A percentile compares a stretch with the other conserved stretches of the same genome.
These are phyloP conservation scores for Pezicula carpinea DNA, from an alignment of 2,329 filamentous ascomycete genomes.

Conservation along the genomic window DNA sequence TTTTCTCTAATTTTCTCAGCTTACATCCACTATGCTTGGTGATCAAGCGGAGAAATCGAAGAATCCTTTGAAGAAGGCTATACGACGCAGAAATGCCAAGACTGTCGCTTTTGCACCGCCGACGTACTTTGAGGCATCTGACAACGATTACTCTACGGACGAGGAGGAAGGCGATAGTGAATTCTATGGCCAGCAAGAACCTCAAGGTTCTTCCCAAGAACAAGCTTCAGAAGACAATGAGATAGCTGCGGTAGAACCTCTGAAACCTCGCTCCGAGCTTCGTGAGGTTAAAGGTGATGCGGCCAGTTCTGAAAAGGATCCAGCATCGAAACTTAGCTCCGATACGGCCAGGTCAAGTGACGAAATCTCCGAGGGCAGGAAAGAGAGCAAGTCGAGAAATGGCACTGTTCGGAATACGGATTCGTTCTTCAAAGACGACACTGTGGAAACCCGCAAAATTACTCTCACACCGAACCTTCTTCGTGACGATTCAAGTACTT, in stretches of 20 bases:
- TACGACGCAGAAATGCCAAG: constrained; percentile 65
- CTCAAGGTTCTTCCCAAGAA: constrained; percentile 19
- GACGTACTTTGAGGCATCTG: constrained; percentile 68
- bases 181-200: constrained; percentile 41
- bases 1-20: constrained; percentile 33
- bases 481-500: constrained; percentile 63
- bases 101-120: constrained; percentile 67
- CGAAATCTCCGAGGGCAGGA: constrained; percentile 57
- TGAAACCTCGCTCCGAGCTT: constrained; percentile 36
- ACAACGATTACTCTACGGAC: constrained; percentile 65
- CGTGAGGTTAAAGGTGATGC: constrained; percentile 22
- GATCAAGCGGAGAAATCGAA: constrained; percentile 68
- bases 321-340: constrained; percentile 22
- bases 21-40: constrained; percentile 67
- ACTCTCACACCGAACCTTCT: constrained; percentile 90
- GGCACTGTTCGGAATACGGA: constrained; percentile 88
- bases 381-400: constrained; percentile 67
- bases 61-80: constrained; percentile 70
- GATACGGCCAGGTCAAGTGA: constrained; percentile 53
- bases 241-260: constrained; percentile 27
- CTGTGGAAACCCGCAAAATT: constrained; percentile 93
- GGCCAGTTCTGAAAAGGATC: constrained; percentile 13
- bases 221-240: constrained; percentile 32
- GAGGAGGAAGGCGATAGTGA: constrained; percentile 52
- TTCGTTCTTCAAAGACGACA: constrained; percentile 97